These are phyloP conservation scores for Lophium mytilinum DNA, from an alignment of 495 filamentous ascomycete genomes.

Conservation along the genomic window DNA sequence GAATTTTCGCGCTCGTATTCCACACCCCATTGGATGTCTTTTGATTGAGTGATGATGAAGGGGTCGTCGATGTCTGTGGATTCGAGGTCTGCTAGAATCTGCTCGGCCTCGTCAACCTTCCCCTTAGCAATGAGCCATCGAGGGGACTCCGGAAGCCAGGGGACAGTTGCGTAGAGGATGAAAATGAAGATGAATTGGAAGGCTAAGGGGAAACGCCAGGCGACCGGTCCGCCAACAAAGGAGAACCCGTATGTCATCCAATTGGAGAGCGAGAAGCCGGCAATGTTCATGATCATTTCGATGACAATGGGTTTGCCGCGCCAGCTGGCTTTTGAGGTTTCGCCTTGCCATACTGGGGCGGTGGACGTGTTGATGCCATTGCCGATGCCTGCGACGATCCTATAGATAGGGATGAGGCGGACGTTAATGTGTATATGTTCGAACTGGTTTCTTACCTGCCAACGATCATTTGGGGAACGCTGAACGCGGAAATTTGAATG, in stretches of 20 bases:
- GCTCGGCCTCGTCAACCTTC: constrained; percentile 29
- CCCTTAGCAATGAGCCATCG: constrained; percentile 40
- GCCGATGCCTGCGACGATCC: constrained; percentile 43
- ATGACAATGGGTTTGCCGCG: constrained; percentile 54
- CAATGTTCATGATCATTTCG: constrained; percentile 54
- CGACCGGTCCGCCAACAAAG: constrained; percentile 38
- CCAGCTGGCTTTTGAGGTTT: constrained; percentile 51
- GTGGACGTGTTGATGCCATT: constrained; percentile 60
- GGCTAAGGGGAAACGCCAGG: constrained; percentile 51
- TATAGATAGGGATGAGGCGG: too few species aligned
- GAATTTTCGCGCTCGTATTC: constrained; percentile 44
- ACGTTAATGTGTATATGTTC: background rate
- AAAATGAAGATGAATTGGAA: constrained; percentile 54
- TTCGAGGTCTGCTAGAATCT: background rate
- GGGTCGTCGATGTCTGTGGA: background rate
- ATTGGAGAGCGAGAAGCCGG: constrained; percentile 46
- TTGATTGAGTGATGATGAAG: constrained; percentile 39
- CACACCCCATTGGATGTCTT: constrained; percentile 43
- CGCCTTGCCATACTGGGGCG: constrained; percentile 59
- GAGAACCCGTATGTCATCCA: constrained; percentile 53
- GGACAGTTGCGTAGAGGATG: constrained; percentile 41
- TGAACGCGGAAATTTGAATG: constrained; percentile 54
- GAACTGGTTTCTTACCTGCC: constrained; percentile 39
- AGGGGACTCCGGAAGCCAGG: constrained; percentile 51
- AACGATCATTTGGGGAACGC: constrained; percentile 56